Conservation (phyloP, 2,329 filamentous ascomycete genomes). For the Arthrobotrys pseudoclavata region DNA sequence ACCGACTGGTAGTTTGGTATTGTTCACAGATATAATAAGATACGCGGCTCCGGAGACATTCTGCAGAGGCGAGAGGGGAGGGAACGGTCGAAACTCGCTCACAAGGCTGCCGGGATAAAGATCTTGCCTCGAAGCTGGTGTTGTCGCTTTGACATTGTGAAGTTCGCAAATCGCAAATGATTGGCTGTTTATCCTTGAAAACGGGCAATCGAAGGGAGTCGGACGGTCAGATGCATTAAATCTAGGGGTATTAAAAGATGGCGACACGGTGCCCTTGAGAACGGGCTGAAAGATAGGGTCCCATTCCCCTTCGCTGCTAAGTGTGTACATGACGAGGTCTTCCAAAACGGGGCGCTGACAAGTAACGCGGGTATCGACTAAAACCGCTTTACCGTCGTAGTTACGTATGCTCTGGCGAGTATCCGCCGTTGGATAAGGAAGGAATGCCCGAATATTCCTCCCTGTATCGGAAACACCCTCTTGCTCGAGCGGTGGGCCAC, state of each 20-base stretch:
- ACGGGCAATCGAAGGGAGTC: slow-evolving; percentile 33
- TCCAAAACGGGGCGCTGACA: slow-evolving; percentile 32
- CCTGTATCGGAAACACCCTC: slow-evolving; percentile 33
- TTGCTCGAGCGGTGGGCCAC: slow-evolving; percentile 24
- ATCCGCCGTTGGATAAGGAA: slow-evolving; percentile 19
- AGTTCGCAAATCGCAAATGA: slow-evolving; percentile 36
- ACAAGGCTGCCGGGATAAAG: slow-evolving; percentile 28
- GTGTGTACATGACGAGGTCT: slow-evolving; percentile 28
- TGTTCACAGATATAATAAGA: slow-evolving; percentile 22
- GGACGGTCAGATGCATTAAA: slow-evolving; percentile 38
- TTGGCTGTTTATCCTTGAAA: not conserved
- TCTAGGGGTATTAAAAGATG: slow-evolving; percentile 24
- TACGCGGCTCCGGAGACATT: slow-evolving; percentile 28
- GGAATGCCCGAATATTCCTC: slow-evolving; percentile 28
- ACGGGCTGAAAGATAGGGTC: not conserved
- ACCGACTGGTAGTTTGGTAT: slow-evolving; percentile 8
- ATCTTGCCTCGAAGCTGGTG: not conserved
- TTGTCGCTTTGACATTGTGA: slow-evolving; percentile 13
- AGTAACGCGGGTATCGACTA: slow-evolving; percentile 39
- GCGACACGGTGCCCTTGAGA: slow-evolving; percentile 1
- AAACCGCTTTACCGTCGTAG: slow-evolving; percentile 28
- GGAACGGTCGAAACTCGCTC: slow-evolving; percentile 32
- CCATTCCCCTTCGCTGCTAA: not conserved
- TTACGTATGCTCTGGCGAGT: slow-evolving; percentile 18
- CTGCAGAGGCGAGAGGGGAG: slow-evolving; percentile 18